phyloP scores from a whole-genome alignment of 2,329 filamentous ascomycete genomes.

The Colletotrichum sp. region DNA sequence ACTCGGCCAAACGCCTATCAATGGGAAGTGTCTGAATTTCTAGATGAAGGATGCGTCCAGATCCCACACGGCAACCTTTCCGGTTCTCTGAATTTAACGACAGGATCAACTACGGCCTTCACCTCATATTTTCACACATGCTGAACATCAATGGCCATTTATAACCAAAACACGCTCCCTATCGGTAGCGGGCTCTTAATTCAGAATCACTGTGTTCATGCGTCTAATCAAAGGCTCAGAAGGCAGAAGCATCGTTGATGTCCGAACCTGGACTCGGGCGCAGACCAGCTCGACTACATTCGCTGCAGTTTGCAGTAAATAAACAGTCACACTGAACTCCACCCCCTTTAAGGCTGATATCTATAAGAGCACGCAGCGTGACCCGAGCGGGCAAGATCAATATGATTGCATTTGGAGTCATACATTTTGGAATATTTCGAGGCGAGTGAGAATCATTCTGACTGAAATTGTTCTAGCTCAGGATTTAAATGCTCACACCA shows the following conservation, averaged over 20 bases:
- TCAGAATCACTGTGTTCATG: neutral
- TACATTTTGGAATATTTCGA: too few relatives aligned
- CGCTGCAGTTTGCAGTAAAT: neutral
- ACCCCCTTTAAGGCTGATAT: neutral
- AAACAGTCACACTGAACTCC: neutral
- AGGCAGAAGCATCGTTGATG: neutral
- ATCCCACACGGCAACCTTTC: neutral
- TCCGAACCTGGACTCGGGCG: neutral
- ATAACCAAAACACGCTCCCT: neutral
- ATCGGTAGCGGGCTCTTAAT: neutral
- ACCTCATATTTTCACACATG: neutral
- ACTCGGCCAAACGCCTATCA: neutral
- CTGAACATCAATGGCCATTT: neutral
- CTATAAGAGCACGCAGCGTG: neutral
- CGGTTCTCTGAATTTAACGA: neutral
- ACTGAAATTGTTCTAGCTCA: neutral
- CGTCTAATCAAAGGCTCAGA: neutral
- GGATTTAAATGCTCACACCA: neutral
- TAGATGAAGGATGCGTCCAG: neutral
- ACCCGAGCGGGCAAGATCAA: too few relatives aligned
- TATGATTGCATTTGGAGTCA: too few relatives aligned
- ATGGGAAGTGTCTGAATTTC: neutral
- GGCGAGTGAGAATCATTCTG: neutral
- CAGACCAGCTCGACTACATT: neutral
- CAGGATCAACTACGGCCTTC: neutral